A percentile compares a stretch with the other conserved stretches of the same genome.
phyloP scores from a whole-genome alignment of 192 early-diverging fungal species.

The Coemansia sp. region DNA sequence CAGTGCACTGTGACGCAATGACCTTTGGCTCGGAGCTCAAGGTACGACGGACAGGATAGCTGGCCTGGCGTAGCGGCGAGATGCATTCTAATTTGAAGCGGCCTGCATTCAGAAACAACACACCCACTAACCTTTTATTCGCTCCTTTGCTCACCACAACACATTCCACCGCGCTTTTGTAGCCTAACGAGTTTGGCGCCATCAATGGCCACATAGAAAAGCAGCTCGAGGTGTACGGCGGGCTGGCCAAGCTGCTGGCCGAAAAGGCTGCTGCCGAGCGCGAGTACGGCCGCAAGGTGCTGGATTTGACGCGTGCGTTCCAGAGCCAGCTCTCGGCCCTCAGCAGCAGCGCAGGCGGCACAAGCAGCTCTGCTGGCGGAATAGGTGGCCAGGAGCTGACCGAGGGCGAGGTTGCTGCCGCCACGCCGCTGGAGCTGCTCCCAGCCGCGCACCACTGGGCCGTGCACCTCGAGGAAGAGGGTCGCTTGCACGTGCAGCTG shows the following conservation, averaged over 20 bases:
- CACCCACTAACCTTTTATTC: not conserved
- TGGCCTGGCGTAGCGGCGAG: not conserved
- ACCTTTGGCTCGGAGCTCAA: constrained; percentile 51
- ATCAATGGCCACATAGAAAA: constrained; percentile 43
- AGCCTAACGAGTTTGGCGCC: constrained; percentile 50
- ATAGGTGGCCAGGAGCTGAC: constrained; percentile 29
- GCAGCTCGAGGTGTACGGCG: constrained; percentile 33
- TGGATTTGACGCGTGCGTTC: constrained; percentile 29
- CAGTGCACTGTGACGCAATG: constrained; percentile 10
- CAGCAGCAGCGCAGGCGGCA: constrained; percentile 15
- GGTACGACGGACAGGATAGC: too few relatives aligned
- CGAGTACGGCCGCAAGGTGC: constrained; percentile 37
- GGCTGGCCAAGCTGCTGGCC: constrained; percentile 28
- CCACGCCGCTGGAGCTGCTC: constrained; percentile 27
- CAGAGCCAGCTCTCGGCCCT: constrained; percentile 22
- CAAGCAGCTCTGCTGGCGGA: too few relatives aligned
- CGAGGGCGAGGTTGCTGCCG: constrained; percentile 21
- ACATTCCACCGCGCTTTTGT: not conserved
- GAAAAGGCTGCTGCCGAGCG: constrained; percentile 42
- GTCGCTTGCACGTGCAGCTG: constrained; percentile 39
- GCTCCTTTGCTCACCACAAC: not conserved
- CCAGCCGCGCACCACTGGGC: constrained; percentile 37
- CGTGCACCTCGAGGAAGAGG: constrained; percentile 40
- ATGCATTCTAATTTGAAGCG: not conserved
- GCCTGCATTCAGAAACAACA: not conserved